A percentile compares a stretch with the other conserved stretches of the same genome.
phyloP scores from a whole-genome alignment of 352 stramenopile species.

The Phytophthora rubi region DNA sequence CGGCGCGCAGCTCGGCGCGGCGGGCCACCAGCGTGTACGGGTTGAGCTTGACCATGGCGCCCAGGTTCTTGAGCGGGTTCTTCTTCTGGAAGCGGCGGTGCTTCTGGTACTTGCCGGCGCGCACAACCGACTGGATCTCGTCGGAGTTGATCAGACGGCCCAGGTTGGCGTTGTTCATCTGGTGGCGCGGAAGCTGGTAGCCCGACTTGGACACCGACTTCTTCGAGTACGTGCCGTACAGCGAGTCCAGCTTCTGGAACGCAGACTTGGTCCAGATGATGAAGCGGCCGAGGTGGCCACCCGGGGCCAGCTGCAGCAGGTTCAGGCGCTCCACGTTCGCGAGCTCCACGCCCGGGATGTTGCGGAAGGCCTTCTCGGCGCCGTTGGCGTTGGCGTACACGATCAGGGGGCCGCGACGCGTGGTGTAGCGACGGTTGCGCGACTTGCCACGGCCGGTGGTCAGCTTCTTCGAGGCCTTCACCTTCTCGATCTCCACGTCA shows the following conservation, averaged over 20 bases:
- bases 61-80: conserved; percentile 97
- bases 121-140: conserved; percentile 97
- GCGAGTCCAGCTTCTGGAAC: conserved; percentile 96
- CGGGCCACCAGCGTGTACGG: conserved; percentile 95
- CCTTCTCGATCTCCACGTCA: conserved; percentile 74
- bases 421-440: conserved; percentile 97
- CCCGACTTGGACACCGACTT: conserved; percentile 91
- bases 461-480: conserved; percentile 98
- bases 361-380: conserved; percentile 96
- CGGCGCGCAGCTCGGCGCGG: conserved; percentile 87
- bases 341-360: conserved; percentile 98
- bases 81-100: conserved; percentile 95
- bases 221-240: conserved; percentile 96
- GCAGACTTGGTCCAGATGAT: conserved; percentile 98
- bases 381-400: conserved; percentile 96
- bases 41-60: conserved; percentile 97
- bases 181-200: conserved; percentile 93
- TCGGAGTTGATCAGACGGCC: conserved; percentile 99
- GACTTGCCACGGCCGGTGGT: conserved; percentile 98
- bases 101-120: conserved; percentile 93
- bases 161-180: conserved; percentile 98
- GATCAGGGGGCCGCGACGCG: conserved; percentile 95
- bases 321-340: conserved; percentile 98
- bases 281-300: conserved; percentile 99
- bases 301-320: conserved; percentile 97